A percentile compares a stretch with the other conserved stretches of the same genome.
Conservation (phyloP, 2,329 filamentous ascomycete genomes). For the Neopestalotiopsis clavispora region DNA sequence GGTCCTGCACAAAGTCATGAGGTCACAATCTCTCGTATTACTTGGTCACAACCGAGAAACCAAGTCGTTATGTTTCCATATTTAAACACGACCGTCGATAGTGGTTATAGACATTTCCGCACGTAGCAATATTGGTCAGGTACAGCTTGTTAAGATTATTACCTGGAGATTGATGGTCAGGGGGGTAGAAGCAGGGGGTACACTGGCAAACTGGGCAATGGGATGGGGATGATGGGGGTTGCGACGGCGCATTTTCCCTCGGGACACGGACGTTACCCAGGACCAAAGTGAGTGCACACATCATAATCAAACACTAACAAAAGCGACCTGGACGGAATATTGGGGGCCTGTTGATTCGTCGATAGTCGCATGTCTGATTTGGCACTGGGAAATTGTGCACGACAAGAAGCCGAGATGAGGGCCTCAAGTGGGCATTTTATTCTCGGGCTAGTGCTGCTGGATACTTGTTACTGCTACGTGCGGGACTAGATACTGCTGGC, state of each 20-base stretch:
- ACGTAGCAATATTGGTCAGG: neutral
- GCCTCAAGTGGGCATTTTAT: slow-evolving; percentile 2
- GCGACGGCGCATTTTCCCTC: neutral
- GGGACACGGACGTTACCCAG: neutral
- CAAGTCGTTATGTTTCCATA: slow-evolving; percentile 11
- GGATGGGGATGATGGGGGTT: neutral
- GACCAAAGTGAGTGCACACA: neutral
- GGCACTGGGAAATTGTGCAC: neutral
- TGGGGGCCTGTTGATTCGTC: slow-evolving; percentile 1
- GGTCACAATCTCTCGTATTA: slow-evolving; percentile 7
- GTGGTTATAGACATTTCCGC: neutral
- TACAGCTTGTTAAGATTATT: slow-evolving; percentile 15
- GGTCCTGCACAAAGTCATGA: slow-evolving; percentile 5
- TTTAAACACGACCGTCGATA: slow-evolving; percentile 2
- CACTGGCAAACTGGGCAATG: neutral
- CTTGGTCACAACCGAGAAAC: slow-evolving; percentile 2
- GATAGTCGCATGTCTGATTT: slow-evolving; percentile 2
- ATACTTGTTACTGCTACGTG: neutral
- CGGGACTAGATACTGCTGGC: no score
- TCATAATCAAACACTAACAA: slow-evolving; percentile 3
- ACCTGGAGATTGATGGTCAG: slow-evolving; percentile 12
- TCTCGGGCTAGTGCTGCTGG: neutral
- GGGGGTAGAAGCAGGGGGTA: neutral
- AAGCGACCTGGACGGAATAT: slow-evolving; percentile 2
- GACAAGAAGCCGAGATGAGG: slow-evolving; percentile 1